Conservation (phyloP, 441 rosid genomes). For the Aleurites moluccanus region DNA sequence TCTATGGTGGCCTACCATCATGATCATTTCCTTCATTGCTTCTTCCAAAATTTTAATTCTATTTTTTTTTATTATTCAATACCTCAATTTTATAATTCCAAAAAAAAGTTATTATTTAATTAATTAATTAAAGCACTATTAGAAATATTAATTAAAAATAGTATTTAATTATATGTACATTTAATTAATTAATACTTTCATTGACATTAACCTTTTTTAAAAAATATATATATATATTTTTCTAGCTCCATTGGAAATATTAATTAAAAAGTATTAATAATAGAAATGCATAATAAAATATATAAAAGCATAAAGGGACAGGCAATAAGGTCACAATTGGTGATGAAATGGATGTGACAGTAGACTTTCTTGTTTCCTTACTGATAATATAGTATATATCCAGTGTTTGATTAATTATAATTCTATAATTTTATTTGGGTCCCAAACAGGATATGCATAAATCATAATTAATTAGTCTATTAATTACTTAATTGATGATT, state of each 20-base stretch:
- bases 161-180: too few relatives aligned
- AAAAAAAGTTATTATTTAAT: too few relatives aligned
- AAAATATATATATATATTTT: neutral
- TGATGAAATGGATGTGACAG: slow-evolving; percentile 46
- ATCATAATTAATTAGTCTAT: neutral
- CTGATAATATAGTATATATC: neutral
- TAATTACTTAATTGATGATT: neutral
- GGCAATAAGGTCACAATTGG: slow-evolving; percentile 32
- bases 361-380: slow-evolving; percentile 30
- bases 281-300: neutral
- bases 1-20: slow-evolving; percentile 28
- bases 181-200: slow-evolving; percentile 16
- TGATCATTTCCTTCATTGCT: slow-evolving; percentile 30
- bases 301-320: slow-evolving; percentile 27
- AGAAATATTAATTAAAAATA: too few relatives aligned
- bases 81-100: too few relatives aligned
- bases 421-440: neutral
- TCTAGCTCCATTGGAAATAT: slow-evolving; percentile 17
- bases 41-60: neutral
- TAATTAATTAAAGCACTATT: too few relatives aligned
- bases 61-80: too few relatives aligned
- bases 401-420: neutral
- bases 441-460: neutral
- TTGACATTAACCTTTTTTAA: slow-evolving; percentile 35
- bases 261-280: neutral